Evolutionary conservation across 1,284 basidiomycete genomes (phyloP), one percentile per base, ranked within the genome.

Genomic region (Schizopora paradoxa): DNA sequence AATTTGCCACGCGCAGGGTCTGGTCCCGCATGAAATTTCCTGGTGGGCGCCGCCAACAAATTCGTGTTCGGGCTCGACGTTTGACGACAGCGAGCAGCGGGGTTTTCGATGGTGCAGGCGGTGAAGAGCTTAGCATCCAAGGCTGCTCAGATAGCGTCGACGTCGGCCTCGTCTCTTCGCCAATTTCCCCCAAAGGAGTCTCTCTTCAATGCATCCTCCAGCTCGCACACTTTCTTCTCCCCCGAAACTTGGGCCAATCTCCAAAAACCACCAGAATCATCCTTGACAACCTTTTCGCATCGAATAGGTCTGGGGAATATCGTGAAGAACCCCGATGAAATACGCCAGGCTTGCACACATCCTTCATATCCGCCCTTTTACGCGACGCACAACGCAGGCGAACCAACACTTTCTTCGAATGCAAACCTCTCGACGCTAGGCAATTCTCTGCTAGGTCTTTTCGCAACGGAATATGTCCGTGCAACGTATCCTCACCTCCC

Each of bases 401-500:
- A 73, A 41, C 68, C 70, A 43, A 61, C 62, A 56, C 84, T 78
- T 31, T 60, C 67, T 28, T 78, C 77, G 27, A 97, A 98, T 66
- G 82, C 76, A n/a, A 77, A 87, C 38, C 76, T 97, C 4, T 74
- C 86, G 0, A 66, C 77, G 0, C 66, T 96, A 5, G 95, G 95
- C 25, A 98, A 98, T 67, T 78, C 88, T 1, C 73, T 99, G 43
- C 76, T 98, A 60, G 95, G 95, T 42, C 73, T 98, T 31, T 91
- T 98, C 56, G 88, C 90, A 4, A 72, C 88, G 0, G 95, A 99
- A 67, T 82, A 86, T 61, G 67, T 98, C 25, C 77, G 90, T 49
- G 73, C 85, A 6, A 73, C 81, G 37, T 98, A 88, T 64, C 95
- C 96, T 0, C 85, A 96, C 62, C 74, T 99, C 18, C 95, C 95